Conservation (phyloP, 2,329 filamentous ascomycete genomes). For the Ophiostoma tasmaniense region DNA sequence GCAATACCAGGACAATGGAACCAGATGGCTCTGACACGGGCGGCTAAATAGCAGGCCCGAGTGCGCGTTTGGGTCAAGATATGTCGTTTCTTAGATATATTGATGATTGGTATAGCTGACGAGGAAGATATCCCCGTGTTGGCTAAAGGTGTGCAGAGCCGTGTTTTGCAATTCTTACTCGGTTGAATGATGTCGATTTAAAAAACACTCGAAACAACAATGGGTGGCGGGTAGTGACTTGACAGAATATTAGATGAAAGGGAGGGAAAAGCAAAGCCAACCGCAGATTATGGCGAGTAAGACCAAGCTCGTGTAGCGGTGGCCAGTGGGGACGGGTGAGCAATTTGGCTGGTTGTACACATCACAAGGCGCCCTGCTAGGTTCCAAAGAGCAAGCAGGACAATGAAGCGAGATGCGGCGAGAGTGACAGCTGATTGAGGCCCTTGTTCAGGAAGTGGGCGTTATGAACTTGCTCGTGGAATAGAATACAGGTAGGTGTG, state of each 20-base stretch:
- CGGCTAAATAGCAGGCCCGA: background rate
- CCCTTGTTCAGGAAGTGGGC: background rate
- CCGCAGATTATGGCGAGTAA: conserved; percentile 7
- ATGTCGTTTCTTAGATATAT: background rate
- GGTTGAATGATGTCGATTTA: background rate
- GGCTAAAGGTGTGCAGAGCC: background rate
- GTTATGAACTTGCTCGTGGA: background rate
- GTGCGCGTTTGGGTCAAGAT: background rate
- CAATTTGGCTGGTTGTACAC: conserved; percentile 16
- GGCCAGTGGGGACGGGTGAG: conserved; percentile 11
- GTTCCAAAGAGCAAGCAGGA: conserved; percentile 14
- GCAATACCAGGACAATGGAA: background rate
- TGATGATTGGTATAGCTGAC: background rate
- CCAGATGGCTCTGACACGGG: background rate
- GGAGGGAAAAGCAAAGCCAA: conserved; percentile 1
- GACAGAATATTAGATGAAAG: background rate
- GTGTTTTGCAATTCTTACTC: background rate
- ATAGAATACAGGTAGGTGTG: background rate
- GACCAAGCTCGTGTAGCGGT: conserved; percentile 15
- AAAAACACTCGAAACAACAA: background rate
- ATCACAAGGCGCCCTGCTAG: conserved; percentile 15
- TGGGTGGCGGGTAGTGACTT: background rate
- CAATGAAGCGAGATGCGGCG: conserved; percentile 15
- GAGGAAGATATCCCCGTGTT: background rate
- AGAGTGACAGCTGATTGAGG: conserved; percentile 15